Evolutionary conservation across 1,139 yeast genomes (phyloP), one percentile per base, ranked within the genome.

Genomic region (Pichia sp.): DNA sequence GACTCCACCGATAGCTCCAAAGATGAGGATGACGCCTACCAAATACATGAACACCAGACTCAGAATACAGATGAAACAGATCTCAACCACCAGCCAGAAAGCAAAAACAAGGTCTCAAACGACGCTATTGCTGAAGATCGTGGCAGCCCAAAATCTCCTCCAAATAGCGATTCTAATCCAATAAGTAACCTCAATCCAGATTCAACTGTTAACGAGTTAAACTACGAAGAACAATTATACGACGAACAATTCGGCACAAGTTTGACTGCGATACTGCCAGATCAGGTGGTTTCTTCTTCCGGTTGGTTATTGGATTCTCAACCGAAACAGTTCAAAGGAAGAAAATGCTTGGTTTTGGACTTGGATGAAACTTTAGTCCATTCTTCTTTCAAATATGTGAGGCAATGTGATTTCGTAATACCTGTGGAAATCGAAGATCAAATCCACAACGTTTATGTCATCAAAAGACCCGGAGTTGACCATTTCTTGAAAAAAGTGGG

Each of bases 401-500:
- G 95, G 59, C 87, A 90, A 46, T 97, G 97, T 1, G 99, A 93
- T 72, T 93, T 93, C 72, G 96, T 95, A 50, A 89, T 95, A 53
- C 96, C 97, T 8, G 92, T 86, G 50, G 90, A 85, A 70, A 93
- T 93, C 60, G 61, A 93, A 66, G 85, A 85, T 64, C 95, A 88
- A 70, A 79, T 85, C 36, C 98, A 95, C 70, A 95, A 90, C 67
- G 99, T 93, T 49, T 93, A 90, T 69, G 99, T 93, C 36, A 90
- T 92, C 56, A 93, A 95, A 68, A 81, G 99, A 64, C 99, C 99
- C 0, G 99, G 99, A 0, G 99, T 95, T 51, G 99, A 93, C 70
- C 95, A 89, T 67, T 93, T 95, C 67, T 77, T 93, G 75, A 76
- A 75, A 61, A 79, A 81, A 60, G 96, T 93, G 49, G 96, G 98